Percentiles rank a stretch among this genome's conserved stretches.
Evolutionary conservation across 2,329 filamentous ascomycete species (phyloP).

Genomic region (Exophiala spinifera): DNA sequence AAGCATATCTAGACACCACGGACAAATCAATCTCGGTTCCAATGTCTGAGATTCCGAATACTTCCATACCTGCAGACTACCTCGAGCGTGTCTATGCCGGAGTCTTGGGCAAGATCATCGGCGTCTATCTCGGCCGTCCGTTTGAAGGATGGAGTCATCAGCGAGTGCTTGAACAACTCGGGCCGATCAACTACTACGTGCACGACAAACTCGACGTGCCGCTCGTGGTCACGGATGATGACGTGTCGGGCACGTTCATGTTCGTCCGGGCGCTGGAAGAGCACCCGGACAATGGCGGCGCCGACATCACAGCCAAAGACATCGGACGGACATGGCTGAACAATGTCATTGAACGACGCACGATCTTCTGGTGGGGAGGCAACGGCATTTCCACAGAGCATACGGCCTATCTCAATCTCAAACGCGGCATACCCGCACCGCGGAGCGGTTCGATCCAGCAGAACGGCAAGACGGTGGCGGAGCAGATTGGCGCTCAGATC

Average conservation of each 20-base stretch:
- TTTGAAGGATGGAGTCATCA: constrained; percentile 7
- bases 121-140: constrained; percentile 3
- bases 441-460: constrained; percentile 32
- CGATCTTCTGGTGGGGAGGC: constrained; percentile 40
- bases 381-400: constrained; percentile 41
- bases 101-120: constrained; percentile 5
- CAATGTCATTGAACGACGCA: constrained; percentile 3
- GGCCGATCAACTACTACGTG: constrained; percentile 4
- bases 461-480: constrained; percentile 35
- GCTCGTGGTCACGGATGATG: constrained; percentile 4
- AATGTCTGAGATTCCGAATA: background rate
- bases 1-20: too few species aligned
- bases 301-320: background rate
- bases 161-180: constrained; percentile 1
- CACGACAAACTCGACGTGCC: background rate
- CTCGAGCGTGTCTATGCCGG: constrained; percentile 4
- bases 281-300: background rate
- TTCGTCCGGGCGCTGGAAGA: constrained; percentile 7
- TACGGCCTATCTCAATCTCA: constrained; percentile 36
- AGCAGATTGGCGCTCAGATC: constrained; percentile 42
- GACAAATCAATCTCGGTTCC: background rate
- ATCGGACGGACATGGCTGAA: constrained; percentile 7
- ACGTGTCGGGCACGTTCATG: constrained; percentile 6
- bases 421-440: constrained; percentile 4
- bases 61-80: constrained; percentile 2